Evolutionary conservation across 2,329 filamentous ascomycete species (phyloP).

Genomic region (Xylariales sp.): DNA sequence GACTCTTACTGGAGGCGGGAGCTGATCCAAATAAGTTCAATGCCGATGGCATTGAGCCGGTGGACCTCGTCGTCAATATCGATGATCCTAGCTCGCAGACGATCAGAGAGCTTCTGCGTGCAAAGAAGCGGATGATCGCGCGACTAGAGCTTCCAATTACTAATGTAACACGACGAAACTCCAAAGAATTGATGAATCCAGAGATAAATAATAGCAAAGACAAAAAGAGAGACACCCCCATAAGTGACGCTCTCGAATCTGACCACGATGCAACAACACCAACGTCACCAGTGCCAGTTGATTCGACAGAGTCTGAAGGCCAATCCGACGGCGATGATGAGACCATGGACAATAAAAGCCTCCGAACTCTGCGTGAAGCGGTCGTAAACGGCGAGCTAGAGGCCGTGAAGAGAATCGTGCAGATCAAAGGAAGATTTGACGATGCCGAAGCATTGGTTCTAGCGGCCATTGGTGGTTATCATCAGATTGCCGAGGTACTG

Average conservation of each 20-base stretch:
- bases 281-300: too few relatives aligned
- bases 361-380: conserved; percentile 59
- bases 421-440: conserved; percentile 56
- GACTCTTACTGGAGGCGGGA: conserved; percentile 75
- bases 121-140: conserved; percentile 51
- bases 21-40: conserved; percentile 91
- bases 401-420: conserved; percentile 55
- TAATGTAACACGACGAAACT: too few relatives aligned
- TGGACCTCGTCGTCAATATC: conserved; percentile 75
- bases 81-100: conserved; percentile 75
- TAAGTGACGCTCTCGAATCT: too few relatives aligned
- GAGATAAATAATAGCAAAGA: conserved; percentile 36
- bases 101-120: conserved; percentile 66
- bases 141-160: too few relatives aligned
- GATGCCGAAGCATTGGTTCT: conserved; percentile 87
- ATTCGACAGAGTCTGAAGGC: too few relatives aligned
- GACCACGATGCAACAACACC: too few relatives aligned
- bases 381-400: conserved; percentile 58
- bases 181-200: too few relatives aligned
- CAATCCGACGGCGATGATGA: too few relatives aligned
- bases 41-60: conserved; percentile 85
- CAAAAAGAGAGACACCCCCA: conserved; percentile 48
- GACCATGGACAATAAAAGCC: conserved; percentile 59
- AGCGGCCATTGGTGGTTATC: conserved; percentile 87
- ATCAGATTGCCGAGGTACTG: conserved; percentile 77